A percentile compares a stretch with the other conserved stretches of the same genome.
Conservation (phyloP, 495 filamentous ascomycete genomes). For the Tuber melanosporum region DNA sequence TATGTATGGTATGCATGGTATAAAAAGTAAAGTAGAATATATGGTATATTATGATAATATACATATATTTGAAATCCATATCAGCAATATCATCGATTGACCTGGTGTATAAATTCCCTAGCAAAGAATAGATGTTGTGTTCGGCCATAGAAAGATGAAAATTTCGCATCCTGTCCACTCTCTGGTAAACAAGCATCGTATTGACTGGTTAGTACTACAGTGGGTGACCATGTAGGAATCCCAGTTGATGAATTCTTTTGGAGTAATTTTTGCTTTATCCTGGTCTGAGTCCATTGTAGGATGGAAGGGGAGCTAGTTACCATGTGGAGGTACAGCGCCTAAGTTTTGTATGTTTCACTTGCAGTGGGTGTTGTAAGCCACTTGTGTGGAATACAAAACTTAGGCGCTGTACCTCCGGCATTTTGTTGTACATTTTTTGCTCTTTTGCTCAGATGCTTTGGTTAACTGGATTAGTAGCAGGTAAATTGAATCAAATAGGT, state of each 20-base stretch:
- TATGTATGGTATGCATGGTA: no score
- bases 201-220: neutral
- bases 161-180: constrained; percentile 4
- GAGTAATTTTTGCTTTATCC: neutral
- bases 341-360: no score
- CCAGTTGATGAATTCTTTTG: neutral
- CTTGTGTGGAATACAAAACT: no score
- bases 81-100: neutral
- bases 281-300: neutral
- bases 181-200: neutral
- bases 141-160: constrained; percentile 1
- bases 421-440: neutral
- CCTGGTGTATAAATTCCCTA: neutral
- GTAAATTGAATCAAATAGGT: neutral
- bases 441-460: no score
- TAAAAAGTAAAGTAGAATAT: no score
- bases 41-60: no score
- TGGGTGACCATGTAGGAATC: no score
- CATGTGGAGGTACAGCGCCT: no score
- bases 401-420: neutral
- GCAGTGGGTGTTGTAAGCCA: no score
- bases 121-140: neutral
- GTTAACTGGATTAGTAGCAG: neutral
- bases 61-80: no score
- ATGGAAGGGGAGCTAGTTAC: neutral